phyloP scores from a whole-genome alignment of 1,284 basidiomycete genomes.

The Tetrapyrgos nigripes region DNA sequence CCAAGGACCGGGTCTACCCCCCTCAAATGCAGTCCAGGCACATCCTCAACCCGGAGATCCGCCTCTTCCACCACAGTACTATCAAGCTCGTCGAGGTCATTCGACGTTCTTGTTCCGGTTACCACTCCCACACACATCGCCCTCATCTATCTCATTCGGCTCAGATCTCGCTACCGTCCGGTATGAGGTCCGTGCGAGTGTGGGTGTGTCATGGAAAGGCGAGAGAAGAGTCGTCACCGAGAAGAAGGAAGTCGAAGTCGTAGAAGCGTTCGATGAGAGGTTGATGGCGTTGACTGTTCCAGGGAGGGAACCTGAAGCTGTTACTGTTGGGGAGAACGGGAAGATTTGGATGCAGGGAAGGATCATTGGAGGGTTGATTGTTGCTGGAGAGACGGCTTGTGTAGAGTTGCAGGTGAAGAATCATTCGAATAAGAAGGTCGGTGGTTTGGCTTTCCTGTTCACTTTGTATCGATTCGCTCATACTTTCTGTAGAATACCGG shows the following conservation, averaged over 20 bases:
- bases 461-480: conserved; percentile 10
- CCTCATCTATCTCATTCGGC: conserved; percentile 73
- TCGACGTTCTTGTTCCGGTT: conserved; percentile 80
- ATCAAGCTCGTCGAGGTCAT: conserved; percentile 69
- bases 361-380: conserved; percentile 63
- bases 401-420: conserved; percentile 81
- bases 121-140: conserved; percentile 66
- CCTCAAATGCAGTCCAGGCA: conserved; percentile 77
- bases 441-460: conserved; percentile 15
- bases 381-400: conserved; percentile 72
- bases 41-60: conserved; percentile 59
- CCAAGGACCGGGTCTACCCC: conserved; percentile 79
- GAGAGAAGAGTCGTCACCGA: conserved; percentile 70
- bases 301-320: conserved; percentile 53
- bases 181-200: conserved; percentile 75
- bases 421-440: conserved; percentile 76
- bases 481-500: conserved; percentile 60
- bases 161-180: conserved; percentile 67
- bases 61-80: conserved; percentile 64
- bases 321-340: conserved; percentile 74
- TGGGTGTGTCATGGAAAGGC: conserved; percentile 74
- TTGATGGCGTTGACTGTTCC: conserved; percentile 43
- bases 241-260: conserved; percentile 65
- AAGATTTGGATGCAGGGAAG: conserved; percentile 78
- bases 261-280: conserved; percentile 51